Base-by-base conservation (phyloP, 1,139 yeast species). In the Pichia sp. region DNA sequence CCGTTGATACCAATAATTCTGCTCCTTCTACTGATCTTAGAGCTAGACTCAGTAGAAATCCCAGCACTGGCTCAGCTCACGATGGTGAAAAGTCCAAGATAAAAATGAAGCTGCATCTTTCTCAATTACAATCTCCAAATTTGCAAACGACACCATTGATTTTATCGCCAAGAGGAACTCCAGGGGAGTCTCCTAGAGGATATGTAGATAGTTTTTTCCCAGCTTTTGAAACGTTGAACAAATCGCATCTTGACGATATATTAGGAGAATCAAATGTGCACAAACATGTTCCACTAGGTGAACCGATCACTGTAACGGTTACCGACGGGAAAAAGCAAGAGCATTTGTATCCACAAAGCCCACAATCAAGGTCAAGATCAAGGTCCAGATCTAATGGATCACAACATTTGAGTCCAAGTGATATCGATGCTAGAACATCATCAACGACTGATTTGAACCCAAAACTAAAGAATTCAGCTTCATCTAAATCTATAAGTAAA, bases 141-240 rank as follows among this genome's bases (percentile, higher is more conserved):
- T 17, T 54, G 10, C 11, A 20, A 11, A 39, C 43, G 2, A 51
- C 55, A 1, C 57, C 59, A 1, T 54, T 58, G 7, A 37, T 56
- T 10, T 37, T 58, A 17, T 58, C 61, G 9, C 61, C 61, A 8
- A 52, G 51, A 30, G 59, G 59, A 4, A 55, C 61, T 0, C 60
- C 61, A 5, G 31, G 41, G 8, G 43, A 54, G 1, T 54, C 60
- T 4, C 59, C 61, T 3, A 49, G 47, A 8, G 21, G 31, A 10
- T 36, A 30, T 19, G 22, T 25, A 10, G 45, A 42, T 24, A 24
- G 34, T 17, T 39, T 32, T 18, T 44, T 42, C 17, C 28, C 43
- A 28, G 24, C 45, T 47, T 15, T 39, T 51, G 39, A 41, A 32
- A 11, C 46, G 32, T 3, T 45, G 39, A 30, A 24, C 43, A 30